Evolutionary conservation across 2,329 filamentous ascomycete genomes (phyloP).

Genomic region (Fusarium sp.): DNA sequence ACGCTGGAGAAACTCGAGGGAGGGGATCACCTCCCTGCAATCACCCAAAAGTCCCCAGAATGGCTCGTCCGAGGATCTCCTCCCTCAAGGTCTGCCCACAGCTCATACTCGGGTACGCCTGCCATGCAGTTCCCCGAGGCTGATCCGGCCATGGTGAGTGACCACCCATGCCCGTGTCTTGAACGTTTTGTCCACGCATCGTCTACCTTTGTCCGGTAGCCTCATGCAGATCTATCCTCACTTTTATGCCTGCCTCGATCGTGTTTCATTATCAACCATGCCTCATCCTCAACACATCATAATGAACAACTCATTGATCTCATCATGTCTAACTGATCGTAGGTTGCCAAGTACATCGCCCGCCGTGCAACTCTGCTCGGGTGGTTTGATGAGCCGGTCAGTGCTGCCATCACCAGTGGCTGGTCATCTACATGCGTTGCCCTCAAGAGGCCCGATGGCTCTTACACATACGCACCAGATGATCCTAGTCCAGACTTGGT

Average conservation of each 20-base stretch:
- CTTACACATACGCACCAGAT: constrained; percentile 41
- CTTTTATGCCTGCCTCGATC: not conserved
- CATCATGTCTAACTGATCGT: constrained; percentile 4
- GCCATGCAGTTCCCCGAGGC: constrained; percentile 38
- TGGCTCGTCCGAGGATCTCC: constrained; percentile 17
- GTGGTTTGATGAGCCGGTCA: constrained; percentile 47
- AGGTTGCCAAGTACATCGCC: constrained; percentile 48
- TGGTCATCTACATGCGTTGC: constrained; percentile 47
- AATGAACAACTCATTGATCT: not conserved
- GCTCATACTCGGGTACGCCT: constrained; percentile 44
- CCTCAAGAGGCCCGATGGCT: constrained; percentile 41
- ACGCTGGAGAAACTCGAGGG: constrained; percentile 40
- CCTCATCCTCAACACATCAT: not conserved
- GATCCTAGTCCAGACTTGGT: constrained; percentile 43
- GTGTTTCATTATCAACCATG: not conserved
- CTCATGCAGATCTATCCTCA: constrained; percentile 9
- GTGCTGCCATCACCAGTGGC: constrained; percentile 41
- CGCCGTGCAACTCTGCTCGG: constrained; percentile 47
- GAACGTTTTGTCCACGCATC: not conserved
- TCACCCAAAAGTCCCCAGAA: constrained; percentile 15
- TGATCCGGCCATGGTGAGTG: constrained; percentile 41
- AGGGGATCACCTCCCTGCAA: constrained; percentile 12
- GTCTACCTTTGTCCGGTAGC: not conserved
- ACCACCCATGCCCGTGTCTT: not conserved
- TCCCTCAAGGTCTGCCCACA: constrained; percentile 39